Evolutionary conservation across 2,329 filamentous ascomycete genomes (phyloP).

Genomic region (Colletotrichum sp.): DNA sequence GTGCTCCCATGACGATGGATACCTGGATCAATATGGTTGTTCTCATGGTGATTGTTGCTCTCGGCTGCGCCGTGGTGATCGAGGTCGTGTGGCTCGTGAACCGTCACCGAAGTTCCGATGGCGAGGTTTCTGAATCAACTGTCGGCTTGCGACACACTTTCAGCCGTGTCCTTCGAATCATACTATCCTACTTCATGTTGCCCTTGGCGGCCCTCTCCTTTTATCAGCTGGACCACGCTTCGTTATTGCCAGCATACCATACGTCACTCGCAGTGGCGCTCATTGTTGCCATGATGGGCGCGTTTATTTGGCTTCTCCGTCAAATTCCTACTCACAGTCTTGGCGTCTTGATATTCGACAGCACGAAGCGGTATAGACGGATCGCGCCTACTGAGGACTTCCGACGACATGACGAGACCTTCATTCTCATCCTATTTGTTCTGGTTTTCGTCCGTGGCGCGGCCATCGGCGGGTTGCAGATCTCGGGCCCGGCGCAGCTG

Average conservation of each 20-base stretch:
- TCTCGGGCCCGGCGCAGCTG: constrained; percentile 62
- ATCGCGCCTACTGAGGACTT: constrained; percentile 60
- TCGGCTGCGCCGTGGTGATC: constrained; percentile 53
- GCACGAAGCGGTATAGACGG: constrained; percentile 70
- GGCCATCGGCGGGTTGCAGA: constrained; percentile 71
- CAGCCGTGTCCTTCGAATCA: constrained; percentile 66
- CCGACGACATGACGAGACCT: constrained; percentile 30
- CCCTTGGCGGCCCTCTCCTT: constrained; percentile 74
- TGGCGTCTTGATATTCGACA: constrained; percentile 42
- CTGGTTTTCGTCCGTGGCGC: constrained; percentile 69
- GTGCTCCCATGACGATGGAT: constrained; percentile 64
- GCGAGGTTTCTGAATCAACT: not conserved
- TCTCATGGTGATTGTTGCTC: constrained; percentile 64
- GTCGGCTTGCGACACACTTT: constrained; percentile 10
- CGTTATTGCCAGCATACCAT: constrained; percentile 26
- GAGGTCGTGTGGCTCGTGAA: constrained; percentile 45
- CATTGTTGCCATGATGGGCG: constrained; percentile 24
- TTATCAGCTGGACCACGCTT: constrained; percentile 63
- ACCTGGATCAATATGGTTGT: constrained; percentile 76
- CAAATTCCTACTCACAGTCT: constrained; percentile 28
- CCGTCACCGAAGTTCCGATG: constrained; percentile 50
- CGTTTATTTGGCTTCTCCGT: constrained; percentile 33
- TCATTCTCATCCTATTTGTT: constrained; percentile 67
- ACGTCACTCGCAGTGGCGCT: constrained; percentile 35
- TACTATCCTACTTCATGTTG: constrained; percentile 78